A percentile compares a stretch with the other conserved stretches of the same genome.
Evolutionary conservation across 1,284 basidiomycete genomes (phyloP).

Genomic region (Fomitopsis schrenkii): DNA sequence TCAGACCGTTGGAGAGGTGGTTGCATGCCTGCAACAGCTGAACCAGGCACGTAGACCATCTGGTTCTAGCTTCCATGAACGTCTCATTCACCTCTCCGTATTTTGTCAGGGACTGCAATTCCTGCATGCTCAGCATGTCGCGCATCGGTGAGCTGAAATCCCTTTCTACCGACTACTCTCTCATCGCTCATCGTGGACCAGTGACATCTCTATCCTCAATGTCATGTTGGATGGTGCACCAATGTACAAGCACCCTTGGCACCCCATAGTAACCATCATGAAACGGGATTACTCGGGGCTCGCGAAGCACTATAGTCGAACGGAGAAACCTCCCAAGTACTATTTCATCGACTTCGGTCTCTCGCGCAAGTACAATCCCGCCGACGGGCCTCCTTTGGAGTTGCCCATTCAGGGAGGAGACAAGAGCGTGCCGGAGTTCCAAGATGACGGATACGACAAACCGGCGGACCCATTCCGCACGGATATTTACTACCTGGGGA

Average conservation of each 20-base stretch:
- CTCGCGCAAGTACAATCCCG: conserved; percentile 23
- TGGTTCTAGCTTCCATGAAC: too few relatives aligned
- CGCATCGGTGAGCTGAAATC: conserved; percentile 12
- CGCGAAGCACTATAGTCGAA: conserved; percentile 27
- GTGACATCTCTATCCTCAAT: conserved; percentile 35
- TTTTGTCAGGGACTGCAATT: conserved; percentile 15
- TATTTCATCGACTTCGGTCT: conserved; percentile 34
- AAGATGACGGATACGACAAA: conserved; percentile 1
- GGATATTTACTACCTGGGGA: conserved; percentile 27
- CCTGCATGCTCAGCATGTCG: conserved; percentile 15
- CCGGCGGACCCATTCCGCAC: conserved; percentile 23
- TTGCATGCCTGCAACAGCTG: conserved; percentile 18
- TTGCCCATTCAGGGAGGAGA: conserved; percentile 17
- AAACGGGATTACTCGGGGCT: conserved; percentile 13
- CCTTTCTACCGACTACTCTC: background rate
- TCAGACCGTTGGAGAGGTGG: conserved; percentile 14
- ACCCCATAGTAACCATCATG: conserved; percentile 15
- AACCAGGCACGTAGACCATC: conserved; percentile 22
- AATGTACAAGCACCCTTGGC: conserved; percentile 25
- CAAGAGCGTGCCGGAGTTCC: conserved; percentile 22
- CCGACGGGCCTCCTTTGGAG: conserved; percentile 4
- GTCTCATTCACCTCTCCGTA: background rate
- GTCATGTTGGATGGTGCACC: conserved; percentile 34
- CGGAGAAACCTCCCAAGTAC: conserved; percentile 26
- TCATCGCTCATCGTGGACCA: too few relatives aligned